Conservation (phyloP, 129 eudicot genomes). For the Gnaphalium uliginosum region DNA sequence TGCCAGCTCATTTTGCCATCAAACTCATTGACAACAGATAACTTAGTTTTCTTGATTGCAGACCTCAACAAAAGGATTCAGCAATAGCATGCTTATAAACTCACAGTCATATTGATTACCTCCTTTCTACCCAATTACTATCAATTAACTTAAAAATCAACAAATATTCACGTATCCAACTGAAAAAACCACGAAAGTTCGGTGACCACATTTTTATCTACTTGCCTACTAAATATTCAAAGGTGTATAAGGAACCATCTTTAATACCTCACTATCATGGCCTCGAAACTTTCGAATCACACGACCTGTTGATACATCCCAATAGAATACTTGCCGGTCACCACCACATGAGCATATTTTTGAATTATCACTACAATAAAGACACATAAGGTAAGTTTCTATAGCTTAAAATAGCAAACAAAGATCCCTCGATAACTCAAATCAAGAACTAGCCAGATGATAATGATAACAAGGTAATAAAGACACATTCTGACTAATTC, state of each 20-base stretch:
- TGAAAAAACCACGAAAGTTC: conserved; percentile 1
- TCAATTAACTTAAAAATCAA: conserved; percentile 7
- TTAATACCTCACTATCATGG: conserved; percentile 90
- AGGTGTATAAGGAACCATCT: background rate
- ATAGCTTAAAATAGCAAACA: background rate
- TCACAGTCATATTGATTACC: background rate
- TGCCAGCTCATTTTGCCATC: conserved; percentile 3
- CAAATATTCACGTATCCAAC: conserved; percentile 1
- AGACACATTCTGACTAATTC: background rate
- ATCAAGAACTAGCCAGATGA: conserved; percentile 16
- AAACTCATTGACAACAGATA: background rate
- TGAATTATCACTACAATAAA: conserved; percentile 76
- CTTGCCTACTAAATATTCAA: background rate
- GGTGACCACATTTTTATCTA: background rate
- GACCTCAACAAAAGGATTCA: conserved; percentile 5
- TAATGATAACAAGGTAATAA: background rate
- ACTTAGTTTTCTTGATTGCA: conserved; percentile 8
- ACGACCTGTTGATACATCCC: conserved; percentile 96
- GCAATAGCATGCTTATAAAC: conserved; percentile 1
- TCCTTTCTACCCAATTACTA: conserved; percentile 5
- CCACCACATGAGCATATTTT: conserved; percentile 92
- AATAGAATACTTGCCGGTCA: conserved; percentile 91
- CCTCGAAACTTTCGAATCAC: conserved; percentile 95
- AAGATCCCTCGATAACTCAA: conserved; percentile 9
- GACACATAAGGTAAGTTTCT: conserved; percentile 1